Percentiles rank a stretch among this genome's conserved stretches.
Conservation (phyloP, 1,139 yeast species). For the Scheffersomyces segobiensis region DNA sequence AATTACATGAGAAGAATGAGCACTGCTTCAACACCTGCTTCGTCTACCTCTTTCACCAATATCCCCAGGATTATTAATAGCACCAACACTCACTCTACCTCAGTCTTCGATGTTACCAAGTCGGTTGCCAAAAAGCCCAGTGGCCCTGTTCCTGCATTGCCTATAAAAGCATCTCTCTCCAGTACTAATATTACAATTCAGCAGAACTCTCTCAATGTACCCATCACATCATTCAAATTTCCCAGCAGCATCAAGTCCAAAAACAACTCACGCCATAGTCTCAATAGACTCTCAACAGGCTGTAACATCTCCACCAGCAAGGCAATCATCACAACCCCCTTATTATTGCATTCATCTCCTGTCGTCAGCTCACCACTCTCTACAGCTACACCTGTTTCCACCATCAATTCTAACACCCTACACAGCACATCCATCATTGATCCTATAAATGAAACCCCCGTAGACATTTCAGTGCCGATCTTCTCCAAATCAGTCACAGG, state of each 20-base stretch:
- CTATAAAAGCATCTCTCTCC: slow-evolving; percentile 2
- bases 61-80: neutral
- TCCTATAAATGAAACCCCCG: slow-evolving; percentile 45
- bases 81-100: neutral
- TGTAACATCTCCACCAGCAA: slow-evolving; percentile 9
- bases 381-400: slow-evolving; percentile 32
- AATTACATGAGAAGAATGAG: slow-evolving; percentile 4
- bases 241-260: slow-evolving; percentile 19
- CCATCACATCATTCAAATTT: slow-evolving; percentile 18
- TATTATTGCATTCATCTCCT: slow-evolving; percentile 27
- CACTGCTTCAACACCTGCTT: slow-evolving; percentile 3
- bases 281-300: slow-evolving; percentile 11
- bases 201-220: slow-evolving; percentile 6
- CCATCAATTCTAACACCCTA: slow-evolving; percentile 23
- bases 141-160: slow-evolving; percentile 14
- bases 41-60: neutral
- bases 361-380: slow-evolving; percentile 38
- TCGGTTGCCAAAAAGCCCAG: slow-evolving; percentile 22
- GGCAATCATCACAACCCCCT: slow-evolving; percentile 10
- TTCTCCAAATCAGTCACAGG: slow-evolving; percentile 9
- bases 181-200: neutral
- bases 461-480: slow-evolving; percentile 36
- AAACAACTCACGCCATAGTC: slow-evolving; percentile 17
- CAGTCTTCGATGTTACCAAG: slow-evolving; percentile 6
- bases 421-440: slow-evolving; percentile 29